Evolutionary conservation across 2,329 filamentous ascomycete species (phyloP).

Genomic region (Gremmenia infestans): DNA sequence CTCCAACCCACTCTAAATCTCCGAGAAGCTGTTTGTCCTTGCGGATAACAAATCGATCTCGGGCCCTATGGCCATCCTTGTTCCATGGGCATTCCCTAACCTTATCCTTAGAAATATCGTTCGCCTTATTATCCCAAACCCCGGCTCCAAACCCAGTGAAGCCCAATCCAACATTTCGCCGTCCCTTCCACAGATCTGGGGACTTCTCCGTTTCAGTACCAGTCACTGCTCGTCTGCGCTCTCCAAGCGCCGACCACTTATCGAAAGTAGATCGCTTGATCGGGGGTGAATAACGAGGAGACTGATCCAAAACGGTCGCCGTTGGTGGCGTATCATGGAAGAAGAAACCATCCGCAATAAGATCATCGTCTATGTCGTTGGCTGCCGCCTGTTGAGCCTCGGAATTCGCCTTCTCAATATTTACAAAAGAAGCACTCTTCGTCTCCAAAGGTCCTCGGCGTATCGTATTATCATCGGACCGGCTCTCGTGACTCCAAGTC

Average conservation of each 20-base stretch:
- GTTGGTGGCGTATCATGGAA: conserved; percentile 58
- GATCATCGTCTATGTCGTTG: conserved; percentile 56
- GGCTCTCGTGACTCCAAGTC: conserved; percentile 59
- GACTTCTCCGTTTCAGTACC: conserved; percentile 48
- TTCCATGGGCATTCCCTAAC: conserved; percentile 45
- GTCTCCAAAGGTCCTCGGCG: conserved; percentile 49
- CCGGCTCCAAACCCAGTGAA: conserved; percentile 41
- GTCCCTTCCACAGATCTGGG: conserved; percentile 42
- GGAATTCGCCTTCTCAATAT: conserved; percentile 38
- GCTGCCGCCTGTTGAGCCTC: conserved; percentile 36
- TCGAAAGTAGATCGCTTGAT: conserved; percentile 63
- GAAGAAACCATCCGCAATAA: conserved; percentile 66
- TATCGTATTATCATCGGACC: conserved; percentile 41
- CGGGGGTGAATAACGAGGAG: conserved; percentile 58
- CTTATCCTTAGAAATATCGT: conserved; percentile 32
- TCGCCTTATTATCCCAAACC: conserved; percentile 30
- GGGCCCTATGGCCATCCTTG: conserved; percentile 38
- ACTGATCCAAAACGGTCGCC: conserved; percentile 32
- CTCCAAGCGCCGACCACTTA: conserved; percentile 86
- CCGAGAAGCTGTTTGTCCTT: conserved; percentile 55
- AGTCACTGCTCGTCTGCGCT: conserved; percentile 67
- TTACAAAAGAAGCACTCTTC: conserved; percentile 47
- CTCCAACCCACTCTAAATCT: conserved; percentile 91
- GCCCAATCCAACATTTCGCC: conserved; percentile 41
- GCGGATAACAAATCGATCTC: conserved; percentile 46